Evolutionary conservation across 2,329 filamentous ascomycete species (phyloP).

Genomic region (Colletotrichum sp.): DNA sequence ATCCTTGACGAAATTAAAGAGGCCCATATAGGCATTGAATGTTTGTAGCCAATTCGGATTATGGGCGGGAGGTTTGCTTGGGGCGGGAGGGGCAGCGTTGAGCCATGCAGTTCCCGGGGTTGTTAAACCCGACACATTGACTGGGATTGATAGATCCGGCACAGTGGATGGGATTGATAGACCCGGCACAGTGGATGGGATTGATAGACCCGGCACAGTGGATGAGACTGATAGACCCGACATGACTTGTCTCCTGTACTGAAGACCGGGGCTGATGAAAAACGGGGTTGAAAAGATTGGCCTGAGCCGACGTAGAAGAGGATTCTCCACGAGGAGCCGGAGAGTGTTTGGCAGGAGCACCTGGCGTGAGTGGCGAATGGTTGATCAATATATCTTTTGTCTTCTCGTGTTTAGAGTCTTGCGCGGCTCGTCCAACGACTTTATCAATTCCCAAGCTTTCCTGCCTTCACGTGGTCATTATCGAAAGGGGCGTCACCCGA

Average conservation of each 20-base stretch:
- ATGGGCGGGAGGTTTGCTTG: too few relatives aligned
- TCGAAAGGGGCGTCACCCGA: neutral
- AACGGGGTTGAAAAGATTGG: neutral
- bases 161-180: too few relatives aligned
- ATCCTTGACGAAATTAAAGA: too few relatives aligned
- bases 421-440: neutral
- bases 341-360: neutral
- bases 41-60: too few relatives aligned
- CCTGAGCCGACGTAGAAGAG: neutral
- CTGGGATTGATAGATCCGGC: too few relatives aligned
- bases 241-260: neutral
- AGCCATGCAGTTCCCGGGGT: too few relatives aligned
- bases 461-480: neutral
- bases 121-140: neutral
- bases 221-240: neutral
- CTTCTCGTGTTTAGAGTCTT: neutral
- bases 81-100: too few relatives aligned
- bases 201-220: neutral
- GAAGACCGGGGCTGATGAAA: neutral
- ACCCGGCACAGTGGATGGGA: neutral
- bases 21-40: accelerated
- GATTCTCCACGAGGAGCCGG: neutral
- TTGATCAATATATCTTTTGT: too few relatives aligned
- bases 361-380: neutral
- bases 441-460: neutral